Evolutionary conservation across 169 alveolate genomes (phyloP), one percentile per base, ranked within the genome.

Genomic region (Eimeria necatrix): DNA sequence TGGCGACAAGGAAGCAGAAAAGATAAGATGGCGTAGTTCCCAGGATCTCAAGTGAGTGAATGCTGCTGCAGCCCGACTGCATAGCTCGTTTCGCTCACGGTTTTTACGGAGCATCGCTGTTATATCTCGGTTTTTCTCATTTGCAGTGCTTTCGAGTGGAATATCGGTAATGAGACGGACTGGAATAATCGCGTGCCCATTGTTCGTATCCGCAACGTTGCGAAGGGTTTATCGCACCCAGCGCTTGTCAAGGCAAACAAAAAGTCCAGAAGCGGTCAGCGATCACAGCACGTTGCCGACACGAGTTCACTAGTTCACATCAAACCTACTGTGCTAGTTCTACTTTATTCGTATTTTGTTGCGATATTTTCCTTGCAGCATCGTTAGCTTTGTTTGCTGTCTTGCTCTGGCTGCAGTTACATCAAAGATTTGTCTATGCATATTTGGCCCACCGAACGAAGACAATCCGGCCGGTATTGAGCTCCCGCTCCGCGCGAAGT

Each of bases 381-480:
- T 32, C 41, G 41, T 32, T 32, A 32, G 41, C 41, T 53, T 32
- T 4, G 26, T 24, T n/a, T 14, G 52, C 16, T 26, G 56, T 4
- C 52, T 64, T 81, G 53, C 52, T 22, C 56, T 52, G 70, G 49
- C 48, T 48, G 32, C 93, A 94, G 98, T 98, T 9, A 97, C 98
- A 26, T 95, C 97, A 86, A 96, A 97, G 87, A 96, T 96, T 52
- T 97, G 98, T 48, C 71, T 98, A 59, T 97, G 98, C 86, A 74
- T 98, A 24, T 96, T 96, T 68, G 99, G 99, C 2, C 98, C 99
- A 24, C 98, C 99, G 9, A 97, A 98, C 74, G 99, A 98, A 86
- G 99, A 98, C 92, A 97, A 96, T 96, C 99, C 99, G 18, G 97
- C 98, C 7, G 99, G 99, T 18, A 91, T 98, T 60, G 98, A 97